phyloP scores from a whole-genome alignment of 345 rosid species.

The Geranium brycei region DNA sequence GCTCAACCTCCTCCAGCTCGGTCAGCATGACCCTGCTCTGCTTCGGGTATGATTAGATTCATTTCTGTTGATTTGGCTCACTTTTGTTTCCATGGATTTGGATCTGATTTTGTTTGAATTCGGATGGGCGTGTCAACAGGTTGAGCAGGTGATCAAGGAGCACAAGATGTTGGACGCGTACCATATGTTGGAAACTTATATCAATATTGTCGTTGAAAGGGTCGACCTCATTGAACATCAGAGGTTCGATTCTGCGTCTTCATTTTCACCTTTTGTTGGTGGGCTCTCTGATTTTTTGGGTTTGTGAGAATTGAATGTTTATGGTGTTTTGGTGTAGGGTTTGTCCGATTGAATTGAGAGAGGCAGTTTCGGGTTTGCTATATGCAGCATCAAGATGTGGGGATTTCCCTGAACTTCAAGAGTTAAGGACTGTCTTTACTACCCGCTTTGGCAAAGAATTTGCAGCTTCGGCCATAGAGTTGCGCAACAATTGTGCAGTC shows the following conservation, averaged over 20 bases:
- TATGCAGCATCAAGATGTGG: slow-evolving; percentile 76
- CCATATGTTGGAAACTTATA: slow-evolving; percentile 49
- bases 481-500: slow-evolving; percentile 68
- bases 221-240: slow-evolving; percentile 48
- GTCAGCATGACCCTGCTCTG: slow-evolving; percentile 60
- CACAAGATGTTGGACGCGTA: slow-evolving; percentile 59
- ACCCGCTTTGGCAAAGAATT: slow-evolving; percentile 74
- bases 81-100: not conserved
- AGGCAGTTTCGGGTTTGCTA: slow-evolving; percentile 58
- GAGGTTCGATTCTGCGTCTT: slow-evolving; percentile 5
- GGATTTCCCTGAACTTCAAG: slow-evolving; percentile 84
- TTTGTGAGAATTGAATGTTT: not conserved
- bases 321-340: slow-evolving; percentile 20
- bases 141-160: slow-evolving; percentile 54
- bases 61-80: not conserved
- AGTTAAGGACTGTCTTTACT: slow-evolving; percentile 47
- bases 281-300: not conserved
- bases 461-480: slow-evolving; percentile 55
- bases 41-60: slow-evolving; percentile 30
- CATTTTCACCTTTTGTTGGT: not conserved
- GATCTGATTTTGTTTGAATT: not conserved
- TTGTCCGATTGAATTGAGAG: slow-evolving; percentile 72
- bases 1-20: slow-evolving; percentile 58
- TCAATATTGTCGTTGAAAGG: slow-evolving; percentile 50
- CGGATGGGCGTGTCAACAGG: slow-evolving; percentile 21